A percentile compares a stretch with the other conserved stretches of the same genome.
These are phyloP conservation scores for Kwoniella bestiolae DNA, from an alignment of 768 basidiomycete species.

Conservation along the genomic window DNA sequence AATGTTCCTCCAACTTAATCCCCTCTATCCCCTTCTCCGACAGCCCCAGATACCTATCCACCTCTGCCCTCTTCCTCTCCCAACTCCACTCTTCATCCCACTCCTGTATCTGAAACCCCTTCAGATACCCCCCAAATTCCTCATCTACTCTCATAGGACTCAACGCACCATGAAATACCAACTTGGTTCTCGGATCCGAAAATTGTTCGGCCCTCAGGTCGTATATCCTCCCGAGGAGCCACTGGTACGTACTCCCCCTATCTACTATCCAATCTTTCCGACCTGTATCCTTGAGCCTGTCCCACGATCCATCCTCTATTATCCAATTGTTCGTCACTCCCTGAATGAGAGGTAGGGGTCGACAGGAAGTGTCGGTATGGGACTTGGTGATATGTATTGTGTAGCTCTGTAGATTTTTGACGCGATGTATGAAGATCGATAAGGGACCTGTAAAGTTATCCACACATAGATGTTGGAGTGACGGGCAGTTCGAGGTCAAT, in stretches of 20 bases:
- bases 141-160: neutral
- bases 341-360: neutral
- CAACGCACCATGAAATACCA: neutral
- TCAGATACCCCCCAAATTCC: neutral
- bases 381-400: constrained; percentile 3
- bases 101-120: neutral
- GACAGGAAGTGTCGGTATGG: neutral
- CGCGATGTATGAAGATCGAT: neutral
- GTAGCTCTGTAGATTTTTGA: neutral
- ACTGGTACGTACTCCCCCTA: neutral
- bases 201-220: neutral
- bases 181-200: neutral
- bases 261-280: neutral
- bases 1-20: neutral
- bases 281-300: neutral
- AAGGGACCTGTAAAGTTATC: constrained; percentile 5
- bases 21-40: neutral
- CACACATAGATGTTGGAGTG: neutral
- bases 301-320: neutral
- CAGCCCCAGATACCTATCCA: neutral
- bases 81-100: neutral
- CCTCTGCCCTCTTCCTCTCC: neutral
- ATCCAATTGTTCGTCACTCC: constrained; percentile 1
- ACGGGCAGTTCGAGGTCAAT: neutral
- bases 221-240: neutral